Evolutionary conservation across 1,284 basidiomycete genomes (phyloP).

Genomic region (Marasmius sp.): DNA sequence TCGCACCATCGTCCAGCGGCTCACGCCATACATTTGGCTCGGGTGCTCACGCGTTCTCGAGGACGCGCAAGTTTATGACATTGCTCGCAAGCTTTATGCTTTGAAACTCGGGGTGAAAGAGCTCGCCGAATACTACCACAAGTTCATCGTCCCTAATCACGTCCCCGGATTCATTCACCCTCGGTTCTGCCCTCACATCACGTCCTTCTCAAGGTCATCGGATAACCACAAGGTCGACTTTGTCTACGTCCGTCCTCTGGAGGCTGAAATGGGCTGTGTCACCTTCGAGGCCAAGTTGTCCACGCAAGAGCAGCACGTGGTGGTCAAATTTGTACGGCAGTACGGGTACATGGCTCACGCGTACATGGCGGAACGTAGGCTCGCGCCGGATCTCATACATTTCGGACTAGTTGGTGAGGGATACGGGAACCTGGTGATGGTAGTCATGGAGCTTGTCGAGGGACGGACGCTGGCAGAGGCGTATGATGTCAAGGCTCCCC

Average conservation of each 20-base stretch:
- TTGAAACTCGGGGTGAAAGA: neutral
- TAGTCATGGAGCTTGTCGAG: too few species aligned
- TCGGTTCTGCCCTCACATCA: neutral
- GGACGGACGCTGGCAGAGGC: too few species aligned
- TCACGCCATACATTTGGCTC: neutral
- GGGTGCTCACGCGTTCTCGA: neutral
- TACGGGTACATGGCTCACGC: too few species aligned
- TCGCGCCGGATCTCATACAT: too few species aligned
- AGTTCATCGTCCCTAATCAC: neutral
- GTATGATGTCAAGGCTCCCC: too few species aligned
- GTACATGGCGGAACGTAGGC: too few species aligned
- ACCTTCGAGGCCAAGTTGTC: neutral
- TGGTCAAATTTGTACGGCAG: too few species aligned
- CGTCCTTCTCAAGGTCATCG: neutral
- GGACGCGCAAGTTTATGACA: neutral
- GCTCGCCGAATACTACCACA: neutral
- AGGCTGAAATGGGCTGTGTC: neutral
- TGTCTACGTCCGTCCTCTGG: neutral
- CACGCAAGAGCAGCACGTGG: too few species aligned
- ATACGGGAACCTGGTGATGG: too few species aligned
- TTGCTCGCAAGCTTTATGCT: neutral
- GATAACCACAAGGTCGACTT: neutral
- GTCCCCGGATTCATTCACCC: neutral
- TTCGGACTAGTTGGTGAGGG: too few species aligned
- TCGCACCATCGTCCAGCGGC: neutral